phyloP scores from a whole-genome alignment of 495 filamentous ascomycete genomes.

The Penicillium paradoxum region DNA sequence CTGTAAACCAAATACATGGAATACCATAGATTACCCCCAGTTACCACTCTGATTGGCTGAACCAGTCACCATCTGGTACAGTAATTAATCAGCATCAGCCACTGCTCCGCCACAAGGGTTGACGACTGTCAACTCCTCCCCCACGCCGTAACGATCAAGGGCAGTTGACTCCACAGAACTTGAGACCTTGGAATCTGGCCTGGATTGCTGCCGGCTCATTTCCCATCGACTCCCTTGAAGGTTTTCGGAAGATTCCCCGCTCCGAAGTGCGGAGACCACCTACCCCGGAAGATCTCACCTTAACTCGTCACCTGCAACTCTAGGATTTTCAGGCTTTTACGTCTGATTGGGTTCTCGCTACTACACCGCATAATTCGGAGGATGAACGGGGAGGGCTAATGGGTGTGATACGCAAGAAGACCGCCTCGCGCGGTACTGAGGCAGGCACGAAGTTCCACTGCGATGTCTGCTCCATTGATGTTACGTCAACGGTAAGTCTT shows the following conservation, averaged over 20 bases:
- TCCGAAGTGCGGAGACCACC: slow-evolving; percentile 23
- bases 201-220: background rate
- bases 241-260: slow-evolving; percentile 1
- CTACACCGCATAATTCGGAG: slow-evolving; percentile 34
- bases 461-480: slow-evolving; percentile 92
- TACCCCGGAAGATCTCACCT: slow-evolving; percentile 20
- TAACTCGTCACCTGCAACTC: slow-evolving; percentile 3
- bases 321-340: slow-evolving; percentile 23
- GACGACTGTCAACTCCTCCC: background rate
- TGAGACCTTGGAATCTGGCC: background rate
- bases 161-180: background rate
- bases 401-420: slow-evolving; percentile 97
- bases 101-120: slow-evolving; percentile 12
- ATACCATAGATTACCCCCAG: background rate
- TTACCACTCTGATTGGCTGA: background rate
- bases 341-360: slow-evolving; percentile 28
- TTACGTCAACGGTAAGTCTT: slow-evolving; percentile 79
- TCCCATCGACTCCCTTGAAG: background rate
- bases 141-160: background rate
- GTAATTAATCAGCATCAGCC: slow-evolving; percentile 3
- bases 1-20: slow-evolving; percentile 8
- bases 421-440: slow-evolving; percentile 78
- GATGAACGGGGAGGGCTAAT: slow-evolving; percentile 53
- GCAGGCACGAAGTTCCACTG: slow-evolving; percentile 93
- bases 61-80: background rate